Percentiles rank a stretch among this genome's conserved stretches.
Conservation (phyloP, 2,329 filamentous ascomycete species). For the Bipolaris oryzae region DNA sequence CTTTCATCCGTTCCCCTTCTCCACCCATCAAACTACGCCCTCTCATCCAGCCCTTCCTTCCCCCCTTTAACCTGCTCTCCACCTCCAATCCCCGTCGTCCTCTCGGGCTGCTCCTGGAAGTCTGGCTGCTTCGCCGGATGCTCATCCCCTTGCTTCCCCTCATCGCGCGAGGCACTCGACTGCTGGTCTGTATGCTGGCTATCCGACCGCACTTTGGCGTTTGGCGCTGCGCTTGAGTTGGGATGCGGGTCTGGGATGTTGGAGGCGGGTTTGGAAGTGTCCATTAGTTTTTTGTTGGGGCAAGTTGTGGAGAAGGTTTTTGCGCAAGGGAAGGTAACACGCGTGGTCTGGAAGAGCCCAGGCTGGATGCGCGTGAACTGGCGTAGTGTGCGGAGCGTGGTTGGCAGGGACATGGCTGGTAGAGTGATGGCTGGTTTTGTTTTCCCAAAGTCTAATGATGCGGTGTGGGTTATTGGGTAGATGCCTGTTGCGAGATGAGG, state of each 20-base stretch:
- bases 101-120: constrained; percentile 36
- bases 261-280: constrained; percentile 21
- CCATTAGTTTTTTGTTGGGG: constrained; percentile 21
- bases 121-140: constrained; percentile 50
- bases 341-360: neutral
- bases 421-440: neutral
- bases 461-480: neutral
- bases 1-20: neutral
- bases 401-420: neutral
- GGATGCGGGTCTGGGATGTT: constrained; percentile 27
- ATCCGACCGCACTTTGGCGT: constrained; percentile 28
- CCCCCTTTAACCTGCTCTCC: constrained; percentile 39
- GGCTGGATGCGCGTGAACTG: neutral
- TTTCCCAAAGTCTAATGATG: neutral
- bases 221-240: constrained; percentile 32
- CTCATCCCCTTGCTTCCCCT: constrained; percentile 38
- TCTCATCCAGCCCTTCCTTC: constrained; percentile 38
- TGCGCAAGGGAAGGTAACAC: neutral
- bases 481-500: neutral
- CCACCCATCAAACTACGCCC: constrained; percentile 4
- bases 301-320: neutral
- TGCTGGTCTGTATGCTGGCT: constrained; percentile 38
- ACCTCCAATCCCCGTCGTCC: constrained; percentile 45
- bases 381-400: constrained; percentile 12
- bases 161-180: constrained; percentile 39